Evolutionary conservation across 345 rosid species (phyloP).

Genomic region (Linum lewisii): DNA sequence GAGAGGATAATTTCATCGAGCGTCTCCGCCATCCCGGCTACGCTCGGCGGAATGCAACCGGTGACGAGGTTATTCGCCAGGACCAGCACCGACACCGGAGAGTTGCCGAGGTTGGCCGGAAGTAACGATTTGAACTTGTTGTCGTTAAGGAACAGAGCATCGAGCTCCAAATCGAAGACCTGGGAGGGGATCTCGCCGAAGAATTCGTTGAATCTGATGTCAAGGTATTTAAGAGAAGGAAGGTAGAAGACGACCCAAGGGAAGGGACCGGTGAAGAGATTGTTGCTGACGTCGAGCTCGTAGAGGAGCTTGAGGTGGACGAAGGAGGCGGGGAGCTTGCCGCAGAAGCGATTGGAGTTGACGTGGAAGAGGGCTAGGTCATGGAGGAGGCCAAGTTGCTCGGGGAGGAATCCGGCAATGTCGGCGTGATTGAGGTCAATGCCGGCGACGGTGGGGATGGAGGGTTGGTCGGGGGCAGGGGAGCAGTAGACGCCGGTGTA

Average conservation of each 20-base stretch:
- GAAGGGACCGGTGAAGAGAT: constrained; percentile 50
- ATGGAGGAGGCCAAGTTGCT: constrained; percentile 60
- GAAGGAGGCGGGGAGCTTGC: constrained; percentile 45
- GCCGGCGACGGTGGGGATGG: constrained; percentile 58
- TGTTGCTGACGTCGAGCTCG: constrained; percentile 80
- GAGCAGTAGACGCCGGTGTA: constrained; percentile 81
- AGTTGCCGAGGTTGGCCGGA: constrained; percentile 69
- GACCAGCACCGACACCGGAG: constrained; percentile 66
- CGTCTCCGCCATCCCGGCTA: constrained; percentile 53
- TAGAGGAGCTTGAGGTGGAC: constrained; percentile 34
- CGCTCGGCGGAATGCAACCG: constrained; percentile 60
- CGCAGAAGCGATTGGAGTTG: constrained; percentile 62
- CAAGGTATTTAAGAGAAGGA: constrained; percentile 70
- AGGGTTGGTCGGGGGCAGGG: constrained; percentile 49
- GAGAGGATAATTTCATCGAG: constrained; percentile 41
- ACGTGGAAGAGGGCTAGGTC: constrained; percentile 75
- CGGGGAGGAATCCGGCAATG: constrained; percentile 52
- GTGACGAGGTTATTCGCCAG: constrained; percentile 56
- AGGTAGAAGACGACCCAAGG: constrained; percentile 48
- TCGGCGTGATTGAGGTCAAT: constrained; percentile 71
- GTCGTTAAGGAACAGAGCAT: constrained; percentile 75
- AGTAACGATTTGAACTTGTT: constrained; percentile 56
- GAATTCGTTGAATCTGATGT: constrained; percentile 59
- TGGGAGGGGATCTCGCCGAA: constrained; percentile 43
- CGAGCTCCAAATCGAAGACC: constrained; percentile 60